Evolutionary conservation across 2,329 filamentous ascomycete genomes (phyloP).

Genomic region (Aspergillus persii): DNA sequence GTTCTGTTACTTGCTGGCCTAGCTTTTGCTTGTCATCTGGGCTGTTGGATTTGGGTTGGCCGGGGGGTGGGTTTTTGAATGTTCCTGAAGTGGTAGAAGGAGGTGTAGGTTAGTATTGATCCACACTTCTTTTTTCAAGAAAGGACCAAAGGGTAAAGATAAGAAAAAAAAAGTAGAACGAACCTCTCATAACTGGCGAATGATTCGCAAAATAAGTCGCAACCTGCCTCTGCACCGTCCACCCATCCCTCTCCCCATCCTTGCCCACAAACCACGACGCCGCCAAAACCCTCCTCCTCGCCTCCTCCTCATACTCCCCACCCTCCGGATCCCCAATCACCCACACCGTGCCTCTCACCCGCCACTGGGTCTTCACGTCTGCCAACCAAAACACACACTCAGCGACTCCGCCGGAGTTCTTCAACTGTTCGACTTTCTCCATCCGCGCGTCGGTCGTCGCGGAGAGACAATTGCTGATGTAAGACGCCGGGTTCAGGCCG

Average conservation of each 20-base stretch:
- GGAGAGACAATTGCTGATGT: slow-evolving; percentile 73
- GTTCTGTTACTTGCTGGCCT: slow-evolving; percentile 65
- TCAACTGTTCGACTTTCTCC: slow-evolving; percentile 76
- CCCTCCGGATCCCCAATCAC: slow-evolving; percentile 70
- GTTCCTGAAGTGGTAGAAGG: slow-evolving; percentile 46
- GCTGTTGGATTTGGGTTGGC: slow-evolving; percentile 39
- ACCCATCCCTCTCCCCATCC: slow-evolving; percentile 49
- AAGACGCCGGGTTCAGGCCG: slow-evolving; percentile 62
- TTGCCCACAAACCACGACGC: slow-evolving; percentile 42
- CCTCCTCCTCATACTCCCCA: slow-evolving; percentile 47
- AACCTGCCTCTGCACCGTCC: slow-evolving; percentile 78
- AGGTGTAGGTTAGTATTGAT: neutral
- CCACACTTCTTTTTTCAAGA: neutral
- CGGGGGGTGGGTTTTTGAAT: slow-evolving; percentile 71
- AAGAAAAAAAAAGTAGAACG: slow-evolving; percentile 15
- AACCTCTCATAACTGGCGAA: slow-evolving; percentile 73
- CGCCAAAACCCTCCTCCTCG: slow-evolving; percentile 60
- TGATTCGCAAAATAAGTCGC: slow-evolving; percentile 89
- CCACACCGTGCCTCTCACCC: slow-evolving; percentile 73
- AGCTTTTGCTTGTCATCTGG: slow-evolving; percentile 27
- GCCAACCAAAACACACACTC: slow-evolving; percentile 83
- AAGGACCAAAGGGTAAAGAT: neutral
- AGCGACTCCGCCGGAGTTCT: slow-evolving; percentile 64
- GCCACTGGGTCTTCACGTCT: slow-evolving; percentile 74
- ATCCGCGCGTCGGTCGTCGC: slow-evolving; percentile 88